Evolutionary conservation across 306 rosid species (phyloP).

Genomic region (Astragalus membranaceus): DNA sequence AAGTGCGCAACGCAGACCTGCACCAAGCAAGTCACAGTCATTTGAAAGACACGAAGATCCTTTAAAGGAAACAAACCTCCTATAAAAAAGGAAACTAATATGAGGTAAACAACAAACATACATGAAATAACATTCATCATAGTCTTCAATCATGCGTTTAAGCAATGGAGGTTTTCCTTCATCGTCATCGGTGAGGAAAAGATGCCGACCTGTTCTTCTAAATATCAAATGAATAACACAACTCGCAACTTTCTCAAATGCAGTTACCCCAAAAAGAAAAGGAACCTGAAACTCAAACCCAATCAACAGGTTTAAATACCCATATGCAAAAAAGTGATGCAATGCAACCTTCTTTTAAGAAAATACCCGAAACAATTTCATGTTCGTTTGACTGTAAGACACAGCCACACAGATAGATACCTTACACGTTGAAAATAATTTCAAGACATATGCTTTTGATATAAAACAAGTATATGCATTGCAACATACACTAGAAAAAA

Average conservation of each 20-base stretch:
- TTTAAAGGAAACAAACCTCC: not conserved
- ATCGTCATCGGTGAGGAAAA: conserved; percentile 76
- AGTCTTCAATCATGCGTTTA: conserved; percentile 78
- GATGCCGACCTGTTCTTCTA: conserved; percentile 97
- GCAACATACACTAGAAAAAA: conserved; percentile 12
- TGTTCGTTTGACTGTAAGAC: not conserved
- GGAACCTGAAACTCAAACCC: conserved; percentile 66
- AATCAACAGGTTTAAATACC: not conserved
- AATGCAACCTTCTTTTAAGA: not conserved
- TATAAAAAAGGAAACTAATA: not conserved
- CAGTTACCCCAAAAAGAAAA: conserved; percentile 89
- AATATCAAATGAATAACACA: conserved; percentile 77
- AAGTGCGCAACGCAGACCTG: conserved; percentile 84
- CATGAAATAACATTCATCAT: conserved; percentile 63
- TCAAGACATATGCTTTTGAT: not conserved
- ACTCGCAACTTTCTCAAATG: conserved; percentile 73
- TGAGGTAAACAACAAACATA: conserved; percentile 34
- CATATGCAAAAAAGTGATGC: not conserved
- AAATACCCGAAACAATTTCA: conserved; percentile 5
- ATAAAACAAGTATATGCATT: not conserved
- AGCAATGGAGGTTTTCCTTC: conserved; percentile 90
- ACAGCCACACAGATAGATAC: not conserved
- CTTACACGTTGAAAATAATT: not conserved
- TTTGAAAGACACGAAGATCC: conserved; percentile 4
- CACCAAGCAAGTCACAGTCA: conserved; percentile 25